Evolutionary conservation across 2,329 filamentous ascomycete species (phyloP), one percentile per base, ranked within the genome.

Genomic region (Teratosphaeria gauchensis): DNA sequence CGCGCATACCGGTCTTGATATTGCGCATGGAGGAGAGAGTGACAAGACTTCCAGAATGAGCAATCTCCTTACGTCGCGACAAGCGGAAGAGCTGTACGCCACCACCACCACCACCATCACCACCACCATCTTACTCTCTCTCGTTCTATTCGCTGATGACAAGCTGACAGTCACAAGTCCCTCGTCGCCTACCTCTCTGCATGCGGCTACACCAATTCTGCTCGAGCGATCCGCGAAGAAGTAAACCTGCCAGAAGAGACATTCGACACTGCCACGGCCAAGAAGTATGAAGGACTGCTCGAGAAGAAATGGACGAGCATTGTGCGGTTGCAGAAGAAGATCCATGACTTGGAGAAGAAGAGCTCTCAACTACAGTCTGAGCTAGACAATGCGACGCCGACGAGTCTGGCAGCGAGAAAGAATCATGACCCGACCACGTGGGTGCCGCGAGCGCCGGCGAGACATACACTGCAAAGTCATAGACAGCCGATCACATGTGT

Each of bases 291-390:
- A 75, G 89, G 89, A 1, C 76, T 97, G 31, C 76, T 97, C 65
- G 92, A 97, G 80, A 96, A 96, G 83, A 97, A 97, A 79, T 97
- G 92, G 92, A 97, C 92, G 21, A 94, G 90, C 68, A 88, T 97
- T 31, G 91, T 96, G 68, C 83, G 92, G 62, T 75, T 97, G 73
- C 92, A 97, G 76, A 96, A 96, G 76, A 97, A 96, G 88, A 95
- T 96, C 70, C 90, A 96, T 85, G 92, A 97, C 64, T 83, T 96
- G 19, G 92, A 96, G 76, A 83, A 87, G 58, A 84, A 85, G 70
- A 88, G 86, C 68, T 76, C 82, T 24, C 78, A 80, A 30, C 78
- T 96, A 35, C 92, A 96, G 76, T 82, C 83, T 61, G 92, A 96
- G 74, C 78, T 96, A 62, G 90, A 96, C 71, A 89, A 83, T 62